A percentile compares a stretch with the other conserved stretches of the same genome.
phyloP scores from a whole-genome alignment of 768 basidiomycete species.

The Pisolithus albus region DNA sequence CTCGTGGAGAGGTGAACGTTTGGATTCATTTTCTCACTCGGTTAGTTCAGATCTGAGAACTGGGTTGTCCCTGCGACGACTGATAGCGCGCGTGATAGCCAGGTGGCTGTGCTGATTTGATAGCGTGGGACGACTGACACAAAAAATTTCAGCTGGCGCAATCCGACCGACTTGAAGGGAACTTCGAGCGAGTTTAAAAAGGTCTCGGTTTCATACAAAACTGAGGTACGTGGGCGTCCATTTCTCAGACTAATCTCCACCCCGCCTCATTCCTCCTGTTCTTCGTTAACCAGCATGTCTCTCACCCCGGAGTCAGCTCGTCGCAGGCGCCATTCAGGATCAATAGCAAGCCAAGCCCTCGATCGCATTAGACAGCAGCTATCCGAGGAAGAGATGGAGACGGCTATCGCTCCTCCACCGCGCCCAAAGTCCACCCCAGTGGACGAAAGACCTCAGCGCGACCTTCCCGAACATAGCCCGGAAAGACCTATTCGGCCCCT shows the following conservation, averaged over 20 bases:
- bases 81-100: neutral
- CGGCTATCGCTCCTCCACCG: constrained; percentile 43
- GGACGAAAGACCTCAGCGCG: constrained; percentile 48
- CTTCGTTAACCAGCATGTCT: constrained; percentile 13
- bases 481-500: constrained; percentile 62
- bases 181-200: too few species aligned
- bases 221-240: neutral
- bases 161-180: too few species aligned
- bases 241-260: neutral
- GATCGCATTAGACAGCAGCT: constrained; percentile 13
- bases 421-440: constrained; percentile 70
- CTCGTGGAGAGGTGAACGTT: too few species aligned
- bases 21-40: too few species aligned
- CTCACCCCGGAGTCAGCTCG: constrained; percentile 24
- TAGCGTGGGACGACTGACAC: too few species aligned
- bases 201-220: neutral
- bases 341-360: constrained; percentile 32
- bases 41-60: too few species aligned
- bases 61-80: too few species aligned
- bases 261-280: constrained; percentile 1
- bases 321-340: constrained; percentile 61
- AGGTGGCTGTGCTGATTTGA: neutral
- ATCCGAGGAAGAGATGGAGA: constrained; percentile 15
- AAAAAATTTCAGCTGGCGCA: too few species aligned
- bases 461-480: constrained; percentile 21